A percentile compares a stretch with the other conserved stretches of the same genome.
Evolutionary conservation across 768 basidiomycete genomes (phyloP).

Genomic region (Boletales sp.): DNA sequence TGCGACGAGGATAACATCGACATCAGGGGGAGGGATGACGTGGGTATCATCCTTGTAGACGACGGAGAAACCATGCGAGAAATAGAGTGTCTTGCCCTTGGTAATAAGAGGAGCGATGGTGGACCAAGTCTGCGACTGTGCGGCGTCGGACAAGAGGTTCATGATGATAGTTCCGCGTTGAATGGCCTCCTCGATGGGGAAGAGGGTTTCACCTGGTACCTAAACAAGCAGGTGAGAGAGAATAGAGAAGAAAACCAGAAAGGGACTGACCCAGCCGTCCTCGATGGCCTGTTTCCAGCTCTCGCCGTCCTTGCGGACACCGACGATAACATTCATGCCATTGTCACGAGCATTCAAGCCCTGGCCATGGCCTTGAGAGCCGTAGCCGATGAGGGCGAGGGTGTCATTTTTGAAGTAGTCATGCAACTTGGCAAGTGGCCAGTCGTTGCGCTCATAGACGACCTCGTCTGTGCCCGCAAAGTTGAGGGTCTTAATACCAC

Average conservation of each 20-base stretch:
- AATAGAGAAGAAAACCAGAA: neutral
- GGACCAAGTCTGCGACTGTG: constrained; percentile 97
- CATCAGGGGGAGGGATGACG: constrained; percentile 85
- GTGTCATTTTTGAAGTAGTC: constrained; percentile 99
- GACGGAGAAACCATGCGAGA: constrained; percentile 99
- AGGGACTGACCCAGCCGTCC: constrained; percentile 84
- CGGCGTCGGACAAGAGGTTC: constrained; percentile 99
- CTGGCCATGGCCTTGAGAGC: constrained; percentile 98
- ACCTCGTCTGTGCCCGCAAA: constrained; percentile 93
- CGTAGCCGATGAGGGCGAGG: constrained; percentile 97
- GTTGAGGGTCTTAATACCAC: constrained; percentile 93
- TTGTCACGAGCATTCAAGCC: constrained; percentile 99
- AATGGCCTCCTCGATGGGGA: constrained; percentile 98
- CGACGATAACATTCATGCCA: constrained; percentile 96
- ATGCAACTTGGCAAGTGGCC: constrained; percentile 96
- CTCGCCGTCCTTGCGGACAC: constrained; percentile 95
- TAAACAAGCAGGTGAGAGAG: constrained; percentile 21
- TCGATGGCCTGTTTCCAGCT: constrained; percentile 94
- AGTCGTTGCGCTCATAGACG: constrained; percentile 95
- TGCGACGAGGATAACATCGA: constrained; percentile 98
- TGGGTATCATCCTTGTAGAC: constrained; percentile 98
- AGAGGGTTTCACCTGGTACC: constrained; percentile 96
- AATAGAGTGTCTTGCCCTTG: constrained; percentile 99
- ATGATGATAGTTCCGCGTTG: constrained; percentile 96
- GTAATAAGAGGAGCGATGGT: constrained; percentile 90